A percentile compares a stretch with the other conserved stretches of the same genome.
Evolutionary conservation across 2,329 filamentous ascomycete genomes (phyloP).

Genomic region (Cladosporium sp.): DNA sequence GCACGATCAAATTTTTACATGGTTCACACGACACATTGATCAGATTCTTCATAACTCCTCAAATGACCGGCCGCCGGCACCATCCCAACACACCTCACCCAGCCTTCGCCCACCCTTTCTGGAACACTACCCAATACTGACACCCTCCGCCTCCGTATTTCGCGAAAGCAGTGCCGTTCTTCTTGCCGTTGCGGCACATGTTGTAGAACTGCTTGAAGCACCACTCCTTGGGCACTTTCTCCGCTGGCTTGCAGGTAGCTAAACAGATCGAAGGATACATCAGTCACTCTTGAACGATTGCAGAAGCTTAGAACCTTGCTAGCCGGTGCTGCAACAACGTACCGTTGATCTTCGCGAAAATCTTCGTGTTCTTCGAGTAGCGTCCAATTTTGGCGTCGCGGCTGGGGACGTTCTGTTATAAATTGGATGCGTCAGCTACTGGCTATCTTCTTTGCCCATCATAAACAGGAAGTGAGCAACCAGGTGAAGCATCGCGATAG

Average conservation of each 20-base stretch:
- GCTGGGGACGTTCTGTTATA: neutral
- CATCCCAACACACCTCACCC: neutral
- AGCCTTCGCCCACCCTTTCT: neutral
- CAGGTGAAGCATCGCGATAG: neutral
- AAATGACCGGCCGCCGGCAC: too few species aligned
- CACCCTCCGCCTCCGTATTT: neutral
- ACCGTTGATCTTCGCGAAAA: neutral
- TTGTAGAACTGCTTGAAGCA: slow-evolving; percentile 11
- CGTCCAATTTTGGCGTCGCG: neutral
- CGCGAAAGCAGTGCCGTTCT: neutral
- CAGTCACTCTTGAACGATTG: neutral
- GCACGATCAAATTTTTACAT: neutral
- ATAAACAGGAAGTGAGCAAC: too few species aligned
- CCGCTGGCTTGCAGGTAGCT: neutral
- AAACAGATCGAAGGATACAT: neutral
- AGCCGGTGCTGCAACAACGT: neutral
- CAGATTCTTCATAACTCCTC: too few species aligned
- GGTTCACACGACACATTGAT: neutral
- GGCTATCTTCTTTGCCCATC: neutral
- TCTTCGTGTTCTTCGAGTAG: neutral
- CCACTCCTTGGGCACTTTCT: neutral
- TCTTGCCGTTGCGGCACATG: slow-evolving; percentile 2
- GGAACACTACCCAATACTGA: neutral
- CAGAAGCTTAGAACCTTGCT: neutral
- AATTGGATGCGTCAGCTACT: neutral